phyloP scores from a whole-genome alignment of 371 early-diverging fungal genomes.

The Rhizopus arrhizus region DNA sequence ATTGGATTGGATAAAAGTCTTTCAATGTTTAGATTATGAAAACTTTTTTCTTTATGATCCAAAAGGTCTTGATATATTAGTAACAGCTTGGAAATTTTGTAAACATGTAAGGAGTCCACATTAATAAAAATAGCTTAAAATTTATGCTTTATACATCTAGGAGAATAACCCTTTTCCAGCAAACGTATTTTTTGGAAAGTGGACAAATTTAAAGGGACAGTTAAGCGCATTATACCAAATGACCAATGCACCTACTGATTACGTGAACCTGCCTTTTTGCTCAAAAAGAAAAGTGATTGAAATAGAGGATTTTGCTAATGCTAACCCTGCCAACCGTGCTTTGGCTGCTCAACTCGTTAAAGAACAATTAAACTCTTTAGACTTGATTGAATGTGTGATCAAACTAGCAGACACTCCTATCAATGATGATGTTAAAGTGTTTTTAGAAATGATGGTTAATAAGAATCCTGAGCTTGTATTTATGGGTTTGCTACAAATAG shows the following conservation, averaged over 20 bases:
- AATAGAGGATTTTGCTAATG: slow-evolving; percentile 55
- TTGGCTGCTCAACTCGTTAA: slow-evolving; percentile 55
- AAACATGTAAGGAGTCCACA: slow-evolving; percentile 50
- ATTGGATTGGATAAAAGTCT: slow-evolving; percentile 69
- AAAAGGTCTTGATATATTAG: slow-evolving; percentile 66
- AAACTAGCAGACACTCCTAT: slow-evolving; percentile 63
- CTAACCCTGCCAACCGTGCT: slow-evolving; percentile 51
- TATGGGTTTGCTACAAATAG: slow-evolving; percentile 75
- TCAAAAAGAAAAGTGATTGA: slow-evolving; percentile 56
- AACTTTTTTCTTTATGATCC: slow-evolving; percentile 68
- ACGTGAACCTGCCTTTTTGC: slow-evolving; percentile 53
- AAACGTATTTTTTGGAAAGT: slow-evolving; percentile 71
- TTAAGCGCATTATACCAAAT: slow-evolving; percentile 72
- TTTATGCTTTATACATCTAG: slow-evolving; percentile 10
- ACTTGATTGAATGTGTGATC: slow-evolving; percentile 73
- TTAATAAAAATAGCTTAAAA: neutral
- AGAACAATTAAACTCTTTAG: slow-evolving; percentile 76
- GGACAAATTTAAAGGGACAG: slow-evolving; percentile 76
- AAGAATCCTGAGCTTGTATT: slow-evolving; percentile 78
- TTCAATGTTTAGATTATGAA: slow-evolving; percentile 69
- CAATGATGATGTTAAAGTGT: slow-evolving; percentile 64
- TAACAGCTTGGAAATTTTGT: slow-evolving; percentile 65
- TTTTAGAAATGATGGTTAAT: slow-evolving; percentile 68
- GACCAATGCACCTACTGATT: slow-evolving; percentile 56
- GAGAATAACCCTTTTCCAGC: slow-evolving; percentile 64